Base-by-base conservation (phyloP, 2,329 filamentous ascomycete species). In the Ambrosiella beaveri region DNA sequence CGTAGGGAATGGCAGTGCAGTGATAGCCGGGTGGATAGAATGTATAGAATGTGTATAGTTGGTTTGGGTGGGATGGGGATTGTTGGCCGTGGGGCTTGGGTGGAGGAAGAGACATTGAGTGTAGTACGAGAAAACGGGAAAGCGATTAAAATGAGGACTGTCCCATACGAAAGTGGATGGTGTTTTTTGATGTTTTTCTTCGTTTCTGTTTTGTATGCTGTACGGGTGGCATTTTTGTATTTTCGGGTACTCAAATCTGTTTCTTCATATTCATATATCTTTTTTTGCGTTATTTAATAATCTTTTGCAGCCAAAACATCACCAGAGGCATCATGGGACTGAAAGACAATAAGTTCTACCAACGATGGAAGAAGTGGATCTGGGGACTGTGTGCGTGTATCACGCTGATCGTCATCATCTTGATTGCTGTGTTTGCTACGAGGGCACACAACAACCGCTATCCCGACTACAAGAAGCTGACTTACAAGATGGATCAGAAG, bases 291-390 rank as follows among this genome's bases (percentile, higher is more conserved):
- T 47, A 13, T 13, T 47, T 17, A 17, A 8, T 47, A 17, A 47
- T 1, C n/a, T 41, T 13, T 39, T 35, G n/a, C 15, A 3, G 36
- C 7, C 15, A 54, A 6, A 39, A 7, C 36, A 17, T 11, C 12
- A 37, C 36, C 11, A n/a, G 36, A 13, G 47, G 11, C 36, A 15
- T 39, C 27, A 27, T 45, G 53, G 9, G 38, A 12, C 27, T 41
- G 2, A 35, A 27, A 19, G 27, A 55, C 8, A 55, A 44, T 11
- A 44, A 40, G 6, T 55, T 55, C 13, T 55, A 35, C 17, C 37
- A 55, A 44, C 53, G 53, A 13, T 55, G 53, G 38, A 55, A 55
- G 38, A 55, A 44, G 13, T 55, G 53, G 53, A 55, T 55, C 27
- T 55, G 38, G 15, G 38, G 53, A 27, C 15, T 45, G 7, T 41